Conservation (phyloP, 2,329 filamentous ascomycete genomes). For the Diplodia scrobiculata region DNA sequence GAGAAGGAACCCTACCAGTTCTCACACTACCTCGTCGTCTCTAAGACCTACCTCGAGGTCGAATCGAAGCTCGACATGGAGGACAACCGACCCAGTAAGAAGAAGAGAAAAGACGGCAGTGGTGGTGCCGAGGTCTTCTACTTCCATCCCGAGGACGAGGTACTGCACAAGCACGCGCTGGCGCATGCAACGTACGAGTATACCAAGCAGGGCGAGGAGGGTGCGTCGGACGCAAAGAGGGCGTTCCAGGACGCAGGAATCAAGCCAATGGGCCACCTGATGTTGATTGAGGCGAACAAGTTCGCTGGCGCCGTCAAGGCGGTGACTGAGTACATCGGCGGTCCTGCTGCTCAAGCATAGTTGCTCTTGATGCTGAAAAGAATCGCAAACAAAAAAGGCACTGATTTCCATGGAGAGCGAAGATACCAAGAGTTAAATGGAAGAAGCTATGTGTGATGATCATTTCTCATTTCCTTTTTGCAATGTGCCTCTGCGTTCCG, state of each 20-base stretch:
- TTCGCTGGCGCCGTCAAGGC: constrained; percentile 76
- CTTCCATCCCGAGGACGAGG: constrained; percentile 95
- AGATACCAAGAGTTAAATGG: background rate
- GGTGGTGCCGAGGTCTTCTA: constrained; percentile 66
- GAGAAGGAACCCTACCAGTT: constrained; percentile 92
- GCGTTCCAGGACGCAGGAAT: constrained; percentile 94
- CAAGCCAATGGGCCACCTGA: constrained; percentile 78
- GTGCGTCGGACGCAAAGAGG: constrained; percentile 84
- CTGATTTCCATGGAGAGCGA: background rate
- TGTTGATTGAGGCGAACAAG: constrained; percentile 78
- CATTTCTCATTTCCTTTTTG: background rate
- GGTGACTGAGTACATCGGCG: constrained; percentile 68
- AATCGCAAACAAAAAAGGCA: background rate
- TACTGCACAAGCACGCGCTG: constrained; percentile 73
- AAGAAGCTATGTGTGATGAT: background rate
- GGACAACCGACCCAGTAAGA: constrained; percentile 47
- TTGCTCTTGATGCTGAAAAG: background rate
- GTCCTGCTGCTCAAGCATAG: constrained; percentile 17
- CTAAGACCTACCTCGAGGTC: constrained; percentile 89
- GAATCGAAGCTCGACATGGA: constrained; percentile 72
- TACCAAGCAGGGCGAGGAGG: constrained; percentile 74
- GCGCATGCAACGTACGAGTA: constrained; percentile 74
- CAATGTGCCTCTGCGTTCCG: background rate
- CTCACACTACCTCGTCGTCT: constrained; percentile 87
- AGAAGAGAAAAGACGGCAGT: constrained; percentile 52